Evolutionary conservation across 257 asterid genomes (phyloP).

Genomic region (Scutellaria baicalensis): DNA sequence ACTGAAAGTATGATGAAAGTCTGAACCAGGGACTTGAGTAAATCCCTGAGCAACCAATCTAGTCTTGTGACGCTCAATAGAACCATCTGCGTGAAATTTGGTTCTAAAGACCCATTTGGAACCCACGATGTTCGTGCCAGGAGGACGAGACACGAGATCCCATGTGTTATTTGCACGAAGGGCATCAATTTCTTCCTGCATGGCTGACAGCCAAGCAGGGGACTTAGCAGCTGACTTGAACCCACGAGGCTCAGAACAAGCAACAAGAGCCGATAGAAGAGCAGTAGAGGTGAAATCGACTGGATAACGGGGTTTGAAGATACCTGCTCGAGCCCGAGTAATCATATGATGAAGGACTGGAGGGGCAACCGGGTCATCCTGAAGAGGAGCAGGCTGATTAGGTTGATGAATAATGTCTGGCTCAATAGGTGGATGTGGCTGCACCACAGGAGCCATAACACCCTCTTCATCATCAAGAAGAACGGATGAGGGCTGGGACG

Average conservation of each 20-base stretch:
- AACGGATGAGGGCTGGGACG: no score
- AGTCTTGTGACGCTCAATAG: neutral
- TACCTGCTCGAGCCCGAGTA: neutral
- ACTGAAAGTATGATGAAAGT: no score
- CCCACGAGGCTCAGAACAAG: neutral
- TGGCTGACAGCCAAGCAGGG: no score
- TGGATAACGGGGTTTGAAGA: neutral
- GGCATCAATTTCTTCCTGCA: no score
- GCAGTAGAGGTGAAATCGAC: neutral
- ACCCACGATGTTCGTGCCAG: no score
- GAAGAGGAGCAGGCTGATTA: neutral
- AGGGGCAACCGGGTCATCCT: no score
- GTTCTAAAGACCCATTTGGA: no score
- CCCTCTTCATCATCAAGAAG: no score
- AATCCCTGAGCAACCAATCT: neutral
- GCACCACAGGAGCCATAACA: no score
- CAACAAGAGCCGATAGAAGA: neutral
- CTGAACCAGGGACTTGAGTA: neutral
- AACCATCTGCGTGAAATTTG: no score
- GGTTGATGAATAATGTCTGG: neutral
- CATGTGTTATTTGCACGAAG: no score
- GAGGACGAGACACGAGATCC: neutral
- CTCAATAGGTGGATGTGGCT: neutral
- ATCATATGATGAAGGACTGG: neutral
- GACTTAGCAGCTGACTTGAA: no score